Base-by-base conservation (phyloP, 1,139 yeast species). In the Zygoascus hellenicus region DNA sequence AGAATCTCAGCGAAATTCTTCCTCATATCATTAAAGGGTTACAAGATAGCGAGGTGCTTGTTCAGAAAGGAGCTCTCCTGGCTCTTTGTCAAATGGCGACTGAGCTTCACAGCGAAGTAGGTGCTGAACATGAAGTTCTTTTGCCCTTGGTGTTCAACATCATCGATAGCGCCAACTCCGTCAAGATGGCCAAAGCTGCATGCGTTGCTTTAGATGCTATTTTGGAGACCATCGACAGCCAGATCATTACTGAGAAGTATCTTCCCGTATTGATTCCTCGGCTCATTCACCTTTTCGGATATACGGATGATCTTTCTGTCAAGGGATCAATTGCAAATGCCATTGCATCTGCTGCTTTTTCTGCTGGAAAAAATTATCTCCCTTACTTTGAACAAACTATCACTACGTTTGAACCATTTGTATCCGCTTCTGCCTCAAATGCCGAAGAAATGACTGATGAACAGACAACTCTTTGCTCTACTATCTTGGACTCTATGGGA, bases 301-400 rank as follows among this genome's bases (percentile, higher is more conserved):
- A 83, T 35, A 67, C 75, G 39, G 76, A 78, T 57, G 76, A 79
- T 51, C 73, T 88, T 34, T 76, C 84, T 42, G 77, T 92, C 64
- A 87, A 85, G 71, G 77, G 92, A 44, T 86, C 95, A 47, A 86
- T 92, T 61, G 96, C 92, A 50, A 86, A 96, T 48, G 97, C 97
- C 34, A 86, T 92, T 63, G 97, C 97, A 48, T 89, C 97, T 35
- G 88, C 96, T 52, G 98, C 98, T 36, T 89, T 83, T 61, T 95
- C 98, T 48, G 81, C 96, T 46, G 96, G 97, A 67, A 83, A 83
- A 60, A 77, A 84, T 37, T 92, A 87, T 69, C 72, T 77, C 54
- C 97, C 97, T 52, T 92, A 76, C 72, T 90, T 90, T 68, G 78
- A 81, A 63, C 78, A 80, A 55, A 85, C 97, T 45, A 80, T 92